Percentiles rank a stretch among this genome's conserved stretches.
These are phyloP conservation scores for Phyllosticta capitalensis DNA, from an alignment of 2,329 filamentous ascomycete species.

Conservation along the genomic window DNA sequence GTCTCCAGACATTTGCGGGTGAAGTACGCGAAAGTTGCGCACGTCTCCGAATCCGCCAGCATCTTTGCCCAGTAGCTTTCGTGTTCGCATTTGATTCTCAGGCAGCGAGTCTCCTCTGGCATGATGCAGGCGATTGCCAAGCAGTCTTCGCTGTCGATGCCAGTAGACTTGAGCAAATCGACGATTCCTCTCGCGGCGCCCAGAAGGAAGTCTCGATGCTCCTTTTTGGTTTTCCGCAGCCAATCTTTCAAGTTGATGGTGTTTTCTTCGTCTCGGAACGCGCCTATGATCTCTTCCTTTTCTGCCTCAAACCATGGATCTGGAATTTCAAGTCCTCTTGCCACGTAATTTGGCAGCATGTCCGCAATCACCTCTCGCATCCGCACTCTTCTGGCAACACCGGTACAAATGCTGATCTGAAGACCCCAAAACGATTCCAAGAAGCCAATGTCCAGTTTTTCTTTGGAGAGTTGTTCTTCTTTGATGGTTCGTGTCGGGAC, in stretches of 20 bases:
- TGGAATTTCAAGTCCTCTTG: background rate
- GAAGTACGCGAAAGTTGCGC: conserved; percentile 12
- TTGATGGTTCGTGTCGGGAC: conserved; percentile 5
- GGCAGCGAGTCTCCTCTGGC: background rate
- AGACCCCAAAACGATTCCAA: conserved; percentile 14
- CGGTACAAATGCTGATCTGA: conserved; percentile 19
- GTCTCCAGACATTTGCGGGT: conserved; percentile 5
- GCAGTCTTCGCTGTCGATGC: background rate
- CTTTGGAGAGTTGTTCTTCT: conserved; percentile 1
- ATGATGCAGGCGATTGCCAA: background rate
- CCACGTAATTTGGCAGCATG: conserved; percentile 5
- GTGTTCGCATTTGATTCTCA: background rate
- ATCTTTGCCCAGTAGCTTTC: conserved; percentile 8
- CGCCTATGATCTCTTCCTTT: background rate
- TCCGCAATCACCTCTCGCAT: conserved; percentile 15
- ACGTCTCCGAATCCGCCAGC: conserved; percentile 8
- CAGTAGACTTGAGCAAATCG: background rate
- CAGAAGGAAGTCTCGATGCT: background rate
- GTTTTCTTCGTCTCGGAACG: background rate
- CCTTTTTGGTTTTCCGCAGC: background rate
- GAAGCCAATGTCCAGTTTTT: conserved; percentile 4
- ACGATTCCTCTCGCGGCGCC: background rate
- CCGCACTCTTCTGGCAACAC: conserved; percentile 15
- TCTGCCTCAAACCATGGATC: background rate
- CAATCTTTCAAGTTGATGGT: background rate